A percentile compares a stretch with the other conserved stretches of the same genome.
These are phyloP conservation scores for Penicillium tannophilum DNA, from an alignment of 495 filamentous ascomycete genomes.

Conservation along the genomic window DNA sequence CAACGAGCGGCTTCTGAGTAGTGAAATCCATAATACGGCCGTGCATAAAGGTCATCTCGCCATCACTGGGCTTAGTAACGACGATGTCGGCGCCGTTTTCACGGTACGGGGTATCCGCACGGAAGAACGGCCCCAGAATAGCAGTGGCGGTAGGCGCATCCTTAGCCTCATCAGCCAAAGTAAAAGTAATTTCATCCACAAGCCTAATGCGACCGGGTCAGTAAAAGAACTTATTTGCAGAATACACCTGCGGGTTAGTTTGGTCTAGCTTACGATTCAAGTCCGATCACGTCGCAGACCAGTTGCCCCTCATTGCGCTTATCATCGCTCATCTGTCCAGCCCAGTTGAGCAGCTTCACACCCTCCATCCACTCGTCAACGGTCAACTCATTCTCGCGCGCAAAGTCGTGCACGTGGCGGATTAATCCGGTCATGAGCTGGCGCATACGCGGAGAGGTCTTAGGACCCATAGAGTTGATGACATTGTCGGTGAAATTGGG, in stretches of 20 bases:
- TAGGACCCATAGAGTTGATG: conserved; percentile 69
- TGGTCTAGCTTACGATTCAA: conserved; percentile 57
- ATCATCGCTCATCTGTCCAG: conserved; percentile 70
- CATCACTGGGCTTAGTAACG: conserved; percentile 51
- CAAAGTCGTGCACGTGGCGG: conserved; percentile 50
- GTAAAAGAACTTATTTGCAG: background rate
- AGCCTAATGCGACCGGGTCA: conserved; percentile 38
- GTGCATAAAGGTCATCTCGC: conserved; percentile 61
- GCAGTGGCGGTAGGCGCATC: conserved; percentile 66
- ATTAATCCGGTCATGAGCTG: conserved; percentile 46
- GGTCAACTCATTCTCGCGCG: conserved; percentile 52
- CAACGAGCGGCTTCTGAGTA: conserved; percentile 60
- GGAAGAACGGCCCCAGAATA: conserved; percentile 79
- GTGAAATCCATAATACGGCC: conserved; percentile 60
- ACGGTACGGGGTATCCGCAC: conserved; percentile 63
- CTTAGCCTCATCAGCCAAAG: conserved; percentile 50
- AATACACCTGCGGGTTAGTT: background rate
- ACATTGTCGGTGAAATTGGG: conserved; percentile 68
- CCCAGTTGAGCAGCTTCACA: conserved; percentile 65
- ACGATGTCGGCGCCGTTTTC: conserved; percentile 69
- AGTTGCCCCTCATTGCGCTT: conserved; percentile 74
- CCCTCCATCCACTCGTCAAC: conserved; percentile 51
- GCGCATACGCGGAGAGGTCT: conserved; percentile 57
- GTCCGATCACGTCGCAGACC: conserved; percentile 70
- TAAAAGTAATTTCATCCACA: conserved; percentile 78